phyloP scores from a whole-genome alignment of 495 filamentous ascomycete species.

The Podospora conica region DNA sequence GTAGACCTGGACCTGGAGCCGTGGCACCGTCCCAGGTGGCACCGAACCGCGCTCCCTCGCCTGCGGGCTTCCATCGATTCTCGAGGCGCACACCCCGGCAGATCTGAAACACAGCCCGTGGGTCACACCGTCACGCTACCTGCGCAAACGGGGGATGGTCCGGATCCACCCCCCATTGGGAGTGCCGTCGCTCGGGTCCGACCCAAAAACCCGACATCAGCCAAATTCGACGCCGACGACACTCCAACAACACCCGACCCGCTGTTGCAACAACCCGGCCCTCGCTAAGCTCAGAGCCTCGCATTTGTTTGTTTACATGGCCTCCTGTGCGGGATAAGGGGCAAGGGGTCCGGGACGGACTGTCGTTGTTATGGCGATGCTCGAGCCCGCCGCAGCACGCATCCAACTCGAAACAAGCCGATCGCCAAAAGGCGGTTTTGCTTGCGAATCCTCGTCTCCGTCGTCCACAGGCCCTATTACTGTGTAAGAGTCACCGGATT shows the following conservation, averaged over 20 bases:
- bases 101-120: constrained; percentile 10
- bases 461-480: background rate
- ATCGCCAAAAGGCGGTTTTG: background rate
- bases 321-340: background rate
- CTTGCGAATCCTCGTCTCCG: background rate
- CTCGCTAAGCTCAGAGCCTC: constrained; percentile 23
- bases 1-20: background rate
- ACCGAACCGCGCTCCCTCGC: background rate
- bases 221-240: background rate
- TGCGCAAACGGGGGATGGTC: background rate
- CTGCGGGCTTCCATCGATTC: background rate
- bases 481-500: background rate
- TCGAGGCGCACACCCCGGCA: background rate
- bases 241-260: background rate
- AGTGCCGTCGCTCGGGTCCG: background rate
- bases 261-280: background rate
- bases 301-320: constrained; percentile 8
- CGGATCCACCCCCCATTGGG: constrained; percentile 1
- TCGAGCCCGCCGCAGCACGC: background rate
- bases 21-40: background rate
- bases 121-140: background rate
- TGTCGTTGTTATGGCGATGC: background rate
- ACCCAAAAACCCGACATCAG: background rate
- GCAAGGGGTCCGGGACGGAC: background rate
- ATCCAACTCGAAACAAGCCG: background rate